Base-by-base conservation (phyloP, 2,329 filamentous ascomycete species). In the Arthroderma sp. region DNA sequence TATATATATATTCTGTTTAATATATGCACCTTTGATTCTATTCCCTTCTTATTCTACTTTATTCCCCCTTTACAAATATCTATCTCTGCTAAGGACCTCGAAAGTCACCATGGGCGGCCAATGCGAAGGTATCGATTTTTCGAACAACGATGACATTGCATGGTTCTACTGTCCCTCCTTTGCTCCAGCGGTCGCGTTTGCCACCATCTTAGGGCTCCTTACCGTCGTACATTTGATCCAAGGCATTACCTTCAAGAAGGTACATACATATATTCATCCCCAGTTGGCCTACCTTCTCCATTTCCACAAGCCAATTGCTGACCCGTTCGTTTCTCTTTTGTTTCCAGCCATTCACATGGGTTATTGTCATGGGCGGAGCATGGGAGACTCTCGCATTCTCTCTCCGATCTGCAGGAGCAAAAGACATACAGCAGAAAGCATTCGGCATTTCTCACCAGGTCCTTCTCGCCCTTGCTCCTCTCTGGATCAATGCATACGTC, bases 401-500 rank as follows among this genome's bases (percentile, higher is more conserved):
- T n/a, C 27, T 53, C 6, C 47, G 49, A 15, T 30, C 48, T 6
- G 38, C 44, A 27, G 49, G 47, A 9, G 42, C 51, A 4, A 43
- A 39, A 29, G 37, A 38, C 6, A 30, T 51, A 29, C 27, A 8
- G 9, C 46, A 45, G n/a, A 29, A 46, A 9, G 48, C 48, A 28
- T 42, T 47, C 29, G 45, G 43, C 15, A 40, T 50, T 28, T 50
- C 51, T 1, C 38, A 48, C 36, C 49, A 51, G 30, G 30, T 53
- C 8, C 44, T 53, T 4, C 46, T 53, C 11, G 44, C 51, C 22
- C 49, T 53, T 3, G 45, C 51, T 10, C 51, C 51, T 1, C 33
- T 53, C 6, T 53, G 51, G 51, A 44, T 72, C n/a, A 71, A 71
- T 47, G 68, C 68, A 2, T 72, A 67, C 48, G 61, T 63, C 28